Conservation (phyloP, 768 basidiomycete species). For the Aureoboletus auriporus region DNA sequence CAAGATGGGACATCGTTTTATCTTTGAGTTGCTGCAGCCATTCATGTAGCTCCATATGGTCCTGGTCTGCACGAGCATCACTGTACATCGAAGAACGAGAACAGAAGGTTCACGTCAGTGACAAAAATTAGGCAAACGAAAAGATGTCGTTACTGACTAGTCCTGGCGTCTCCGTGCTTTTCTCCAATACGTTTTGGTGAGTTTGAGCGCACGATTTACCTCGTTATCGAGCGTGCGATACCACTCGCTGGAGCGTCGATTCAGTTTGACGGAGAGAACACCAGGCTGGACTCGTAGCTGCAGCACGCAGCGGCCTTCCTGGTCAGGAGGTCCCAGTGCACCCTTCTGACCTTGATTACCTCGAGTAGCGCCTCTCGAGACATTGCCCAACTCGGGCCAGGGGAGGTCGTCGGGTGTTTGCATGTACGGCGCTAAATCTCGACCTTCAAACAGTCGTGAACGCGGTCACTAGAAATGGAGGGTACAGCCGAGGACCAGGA, state of each 20-base stretch:
- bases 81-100: constrained; percentile 10
- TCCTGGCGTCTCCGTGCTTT: constrained; percentile 80
- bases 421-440: constrained; percentile 26
- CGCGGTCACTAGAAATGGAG: constrained; percentile 7
- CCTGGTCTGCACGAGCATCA: constrained; percentile 79
- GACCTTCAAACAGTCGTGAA: constrained; percentile 1
- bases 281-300: constrained; percentile 82
- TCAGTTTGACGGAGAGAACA: constrained; percentile 70
- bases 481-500: constrained; percentile 14
- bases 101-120: constrained; percentile 6
- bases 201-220: constrained; percentile 75
- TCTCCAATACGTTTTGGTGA: constrained; percentile 85
- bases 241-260: constrained; percentile 78
- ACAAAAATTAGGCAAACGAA: neutral
- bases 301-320: constrained; percentile 71
- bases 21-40: constrained; percentile 87
- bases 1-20: constrained; percentile 85
- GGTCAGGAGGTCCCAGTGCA: constrained; percentile 64
- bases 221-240: constrained; percentile 74
- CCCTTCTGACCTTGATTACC: constrained; percentile 88
- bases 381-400: constrained; percentile 84
- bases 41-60: constrained; percentile 86
- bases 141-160: constrained; percentile 32
- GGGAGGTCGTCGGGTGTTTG: constrained; percentile 67
- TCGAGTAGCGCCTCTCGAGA: constrained; percentile 77